Conservation (phyloP, 305 asterid species). For the Solanum hybrid region DNA sequence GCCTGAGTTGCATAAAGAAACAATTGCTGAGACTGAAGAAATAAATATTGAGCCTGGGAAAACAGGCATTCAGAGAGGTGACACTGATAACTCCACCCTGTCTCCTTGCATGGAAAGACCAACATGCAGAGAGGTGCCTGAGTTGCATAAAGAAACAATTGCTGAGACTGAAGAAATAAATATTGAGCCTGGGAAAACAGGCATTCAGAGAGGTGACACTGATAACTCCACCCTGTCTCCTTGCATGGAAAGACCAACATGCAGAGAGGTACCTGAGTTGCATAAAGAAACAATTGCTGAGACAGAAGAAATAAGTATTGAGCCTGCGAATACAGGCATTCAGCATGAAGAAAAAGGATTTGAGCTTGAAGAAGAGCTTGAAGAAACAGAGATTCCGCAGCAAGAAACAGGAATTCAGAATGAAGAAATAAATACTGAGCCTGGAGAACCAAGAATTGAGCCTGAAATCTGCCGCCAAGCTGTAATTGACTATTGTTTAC, state of each 20-base stretch:
- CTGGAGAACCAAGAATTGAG: slow-evolving; percentile 9
- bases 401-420: slow-evolving; percentile 4
- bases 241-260: slow-evolving; percentile 17
- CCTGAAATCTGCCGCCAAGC: slow-evolving; percentile 54
- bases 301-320: background rate
- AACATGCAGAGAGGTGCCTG: slow-evolving; percentile 1
- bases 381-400: background rate
- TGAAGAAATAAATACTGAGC: background rate
- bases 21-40: too few relatives aligned
- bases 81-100: too few relatives aligned
- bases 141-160: slow-evolving; percentile 7
- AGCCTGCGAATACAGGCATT: background rate
- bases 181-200: background rate
- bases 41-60: too few relatives aligned
- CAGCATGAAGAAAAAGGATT: background rate
- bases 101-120: too few relatives aligned
- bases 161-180: background rate
- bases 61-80: too few relatives aligned
- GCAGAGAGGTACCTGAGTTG: slow-evolving; percentile 19
- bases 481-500: slow-evolving; percentile 31
- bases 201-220: background rate
- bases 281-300: background rate
- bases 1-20: too few relatives aligned
- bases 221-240: slow-evolving; percentile 17
- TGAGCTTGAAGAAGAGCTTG: background rate